phyloP scores from a whole-genome alignment of 1,139 yeast species.

The Kodamaea plutei region DNA sequence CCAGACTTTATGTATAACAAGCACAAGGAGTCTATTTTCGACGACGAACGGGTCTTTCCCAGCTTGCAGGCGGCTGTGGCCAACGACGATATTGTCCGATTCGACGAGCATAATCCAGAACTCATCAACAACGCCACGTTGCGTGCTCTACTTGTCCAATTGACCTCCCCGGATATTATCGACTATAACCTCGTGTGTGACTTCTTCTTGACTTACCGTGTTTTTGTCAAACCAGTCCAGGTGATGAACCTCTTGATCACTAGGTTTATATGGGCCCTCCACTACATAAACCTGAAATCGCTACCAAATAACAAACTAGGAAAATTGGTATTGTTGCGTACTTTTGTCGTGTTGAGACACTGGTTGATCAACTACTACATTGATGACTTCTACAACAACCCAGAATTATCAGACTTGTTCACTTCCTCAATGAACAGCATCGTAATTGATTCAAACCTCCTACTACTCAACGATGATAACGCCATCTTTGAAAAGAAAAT shows the following conservation, averaged over 20 bases:
- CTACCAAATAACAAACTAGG: slow-evolving; percentile 48
- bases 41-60: slow-evolving; percentile 36
- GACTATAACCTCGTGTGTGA: slow-evolving; percentile 79
- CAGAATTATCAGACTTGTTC: slow-evolving; percentile 44
- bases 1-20: slow-evolving; percentile 30
- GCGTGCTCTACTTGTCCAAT: slow-evolving; percentile 60
- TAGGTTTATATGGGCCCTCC: slow-evolving; percentile 72
- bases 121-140: slow-evolving; percentile 39
- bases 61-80: slow-evolving; percentile 18
- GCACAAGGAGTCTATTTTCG: slow-evolving; percentile 42
- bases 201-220: slow-evolving; percentile 79
- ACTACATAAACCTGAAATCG: slow-evolving; percentile 31
- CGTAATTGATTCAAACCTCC: slow-evolving; percentile 29
- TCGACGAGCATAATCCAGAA: slow-evolving; percentile 32
- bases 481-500: slow-evolving; percentile 40
- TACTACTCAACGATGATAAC: slow-evolving; percentile 19
- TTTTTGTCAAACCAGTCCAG: slow-evolving; percentile 55
- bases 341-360: slow-evolving; percentile 83
- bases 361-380: slow-evolving; percentile 79
- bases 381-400: slow-evolving; percentile 58
- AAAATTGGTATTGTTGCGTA: slow-evolving; percentile 68
- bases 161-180: slow-evolving; percentile 75
- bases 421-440: slow-evolving; percentile 48
- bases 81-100: slow-evolving; percentile 27
- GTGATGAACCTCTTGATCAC: slow-evolving; percentile 59